Conservation (phyloP, 352 stramenopile species). For the Pythium aristosporum region DNA sequence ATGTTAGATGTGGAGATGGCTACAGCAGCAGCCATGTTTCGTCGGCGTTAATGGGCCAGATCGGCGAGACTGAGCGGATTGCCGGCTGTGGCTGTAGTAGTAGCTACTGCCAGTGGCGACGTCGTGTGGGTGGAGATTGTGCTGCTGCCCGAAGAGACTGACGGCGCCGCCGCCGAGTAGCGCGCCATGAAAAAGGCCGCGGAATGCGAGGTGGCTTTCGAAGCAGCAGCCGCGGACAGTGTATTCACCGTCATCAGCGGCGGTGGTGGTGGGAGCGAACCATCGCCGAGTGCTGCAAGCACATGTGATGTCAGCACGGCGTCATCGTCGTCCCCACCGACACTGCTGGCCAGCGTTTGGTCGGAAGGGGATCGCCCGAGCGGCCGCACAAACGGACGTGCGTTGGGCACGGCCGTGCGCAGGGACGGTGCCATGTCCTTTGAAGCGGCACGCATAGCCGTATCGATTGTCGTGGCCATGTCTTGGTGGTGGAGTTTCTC, state of each 20-base stretch:
- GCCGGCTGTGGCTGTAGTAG: background rate
- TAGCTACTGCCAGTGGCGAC: too few relatives aligned
- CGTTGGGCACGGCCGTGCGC: slow-evolving; percentile 49
- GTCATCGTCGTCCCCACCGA: slow-evolving; percentile 47
- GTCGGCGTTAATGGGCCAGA: background rate
- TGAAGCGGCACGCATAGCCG: slow-evolving; percentile 6
- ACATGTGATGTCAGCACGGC: slow-evolving; percentile 2
- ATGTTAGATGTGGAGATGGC: background rate
- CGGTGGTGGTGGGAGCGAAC: background rate
- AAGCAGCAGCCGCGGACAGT: background rate
- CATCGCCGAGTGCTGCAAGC: background rate
- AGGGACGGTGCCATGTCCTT: slow-evolving; percentile 34
- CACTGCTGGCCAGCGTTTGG: slow-evolving; percentile 32
- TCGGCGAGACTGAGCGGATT: background rate
- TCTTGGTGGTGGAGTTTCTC: slow-evolving; percentile 42
- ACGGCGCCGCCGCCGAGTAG: background rate
- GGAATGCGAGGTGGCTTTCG: background rate
- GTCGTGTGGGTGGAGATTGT: background rate
- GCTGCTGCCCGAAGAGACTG: background rate
- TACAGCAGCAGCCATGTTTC: background rate
- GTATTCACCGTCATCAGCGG: background rate
- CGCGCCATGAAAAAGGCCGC: background rate
- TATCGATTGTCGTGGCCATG: slow-evolving; percentile 6
- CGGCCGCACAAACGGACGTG: slow-evolving; percentile 58
- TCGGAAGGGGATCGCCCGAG: slow-evolving; percentile 36